Evolutionary conservation across 371 early-diverging fungal genomes (phyloP).

Genomic region (Mortierella sp.): DNA sequence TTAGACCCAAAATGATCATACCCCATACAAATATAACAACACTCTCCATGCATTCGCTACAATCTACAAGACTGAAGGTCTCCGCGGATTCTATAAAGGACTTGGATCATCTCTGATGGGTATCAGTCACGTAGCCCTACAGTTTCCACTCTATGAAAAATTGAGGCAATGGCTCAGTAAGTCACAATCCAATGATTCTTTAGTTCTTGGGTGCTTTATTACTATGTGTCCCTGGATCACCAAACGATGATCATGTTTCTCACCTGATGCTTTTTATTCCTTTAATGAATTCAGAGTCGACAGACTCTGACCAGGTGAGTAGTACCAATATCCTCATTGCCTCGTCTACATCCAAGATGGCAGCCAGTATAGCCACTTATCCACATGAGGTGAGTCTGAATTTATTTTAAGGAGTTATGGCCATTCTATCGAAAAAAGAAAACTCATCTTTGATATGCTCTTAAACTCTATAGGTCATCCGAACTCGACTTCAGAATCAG

Average conservation of each 20-base stretch:
- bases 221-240: not conserved
- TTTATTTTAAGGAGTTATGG: not conserved
- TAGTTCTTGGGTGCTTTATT: too few relatives aligned
- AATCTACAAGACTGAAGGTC: slow-evolving; percentile 77
- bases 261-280: not conserved
- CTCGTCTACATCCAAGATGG: slow-evolving; percentile 87
- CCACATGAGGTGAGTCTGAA: slow-evolving; percentile 79
- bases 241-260: not conserved
- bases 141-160: slow-evolving; percentile 95
- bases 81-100: slow-evolving; percentile 88
- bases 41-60: slow-evolving; percentile 77
- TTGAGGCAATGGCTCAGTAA: slow-evolving; percentile 76
- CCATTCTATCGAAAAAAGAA: not conserved
- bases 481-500: slow-evolving; percentile 92
- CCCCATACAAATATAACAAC: slow-evolving; percentile 77
- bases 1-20: slow-evolving; percentile 77
- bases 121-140: slow-evolving; percentile 92
- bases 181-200: slow-evolving; percentile 16
- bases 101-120: slow-evolving; percentile 91
- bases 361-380: slow-evolving; percentile 89
- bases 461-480: slow-evolving; percentile 71
- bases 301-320: slow-evolving; percentile 53
- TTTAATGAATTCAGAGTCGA: slow-evolving; percentile 17
- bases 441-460: not conserved
- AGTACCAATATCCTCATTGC: slow-evolving; percentile 78